Percentiles rank a stretch among this genome's conserved stretches.
phyloP scores from a whole-genome alignment of 495 filamentous ascomycete species.

The Parathielavia appendiculata region DNA sequence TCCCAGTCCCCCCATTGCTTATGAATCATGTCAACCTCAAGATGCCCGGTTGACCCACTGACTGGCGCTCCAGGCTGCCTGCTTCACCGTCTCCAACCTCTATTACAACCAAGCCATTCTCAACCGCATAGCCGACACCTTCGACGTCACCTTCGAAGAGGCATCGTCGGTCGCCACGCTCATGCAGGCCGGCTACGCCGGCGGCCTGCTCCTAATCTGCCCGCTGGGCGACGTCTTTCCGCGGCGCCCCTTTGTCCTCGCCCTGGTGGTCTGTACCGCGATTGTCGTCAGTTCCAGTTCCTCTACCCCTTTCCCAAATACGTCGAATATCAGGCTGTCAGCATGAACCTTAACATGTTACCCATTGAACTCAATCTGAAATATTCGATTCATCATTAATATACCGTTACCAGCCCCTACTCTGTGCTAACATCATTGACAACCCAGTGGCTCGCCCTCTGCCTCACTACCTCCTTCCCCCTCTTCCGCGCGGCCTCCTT shows the following conservation, averaged over 20 bases:
- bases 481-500: conserved; percentile 66
- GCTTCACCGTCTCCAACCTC: conserved; percentile 59
- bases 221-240: conserved; percentile 72
- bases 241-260: conserved; percentile 63
- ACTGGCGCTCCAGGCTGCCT: conserved; percentile 19
- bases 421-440: background rate
- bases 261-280: conserved; percentile 61
- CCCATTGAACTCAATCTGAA: no score
- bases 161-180: conserved; percentile 64
- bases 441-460: conserved; percentile 59
- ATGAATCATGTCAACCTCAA: background rate
- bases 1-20: background rate
- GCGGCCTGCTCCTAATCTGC: conserved; percentile 68
- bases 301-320: background rate
- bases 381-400: no score
- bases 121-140: conserved; percentile 57
- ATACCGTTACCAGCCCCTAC: no score
- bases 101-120: conserved; percentile 67
- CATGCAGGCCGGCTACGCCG: conserved; percentile 76
- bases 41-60: conserved; percentile 11
- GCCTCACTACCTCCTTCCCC: conserved; percentile 59
- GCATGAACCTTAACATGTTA: no score
- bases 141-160: conserved; percentile 53
- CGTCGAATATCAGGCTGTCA: no score
- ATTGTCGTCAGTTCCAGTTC: conserved; percentile 45